A percentile compares a stretch with the other conserved stretches of the same genome.
These are phyloP conservation scores for Fusarium decemcellulare DNA, from an alignment of 2,329 filamentous ascomycete genomes.

Conservation along the genomic window DNA sequence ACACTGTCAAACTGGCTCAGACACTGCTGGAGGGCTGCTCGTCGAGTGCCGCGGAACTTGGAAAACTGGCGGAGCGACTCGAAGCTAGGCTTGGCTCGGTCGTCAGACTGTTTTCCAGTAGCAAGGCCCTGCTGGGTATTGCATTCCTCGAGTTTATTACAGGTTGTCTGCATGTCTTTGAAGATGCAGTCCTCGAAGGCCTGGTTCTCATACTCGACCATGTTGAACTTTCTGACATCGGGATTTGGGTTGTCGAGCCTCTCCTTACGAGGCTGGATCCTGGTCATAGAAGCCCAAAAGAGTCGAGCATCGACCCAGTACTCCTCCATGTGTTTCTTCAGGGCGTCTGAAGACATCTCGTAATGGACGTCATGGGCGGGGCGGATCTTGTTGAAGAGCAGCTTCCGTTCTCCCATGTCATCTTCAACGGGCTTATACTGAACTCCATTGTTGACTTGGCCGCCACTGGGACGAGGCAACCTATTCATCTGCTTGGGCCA, in stretches of 20 bases:
- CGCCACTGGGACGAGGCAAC: constrained; percentile 44
- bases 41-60: constrained; percentile 57
- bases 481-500: constrained; percentile 43
- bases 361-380: constrained; percentile 46
- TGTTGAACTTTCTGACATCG: constrained; percentile 45
- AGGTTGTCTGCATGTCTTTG: constrained; percentile 40
- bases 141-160: constrained; percentile 9
- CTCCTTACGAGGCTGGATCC: neutral
- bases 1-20: constrained; percentile 55
- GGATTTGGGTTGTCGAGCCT: constrained; percentile 1
- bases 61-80: constrained; percentile 48
- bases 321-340: constrained; percentile 29
- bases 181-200: constrained; percentile 53
- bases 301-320: constrained; percentile 23
- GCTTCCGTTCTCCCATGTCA: constrained; percentile 28
- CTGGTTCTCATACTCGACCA: constrained; percentile 53
- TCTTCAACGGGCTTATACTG: neutral
- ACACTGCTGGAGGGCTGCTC: constrained; percentile 61
- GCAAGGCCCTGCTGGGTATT: constrained; percentile 9
- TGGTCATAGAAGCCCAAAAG: constrained; percentile 19
- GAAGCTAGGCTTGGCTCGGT: constrained; percentile 7
- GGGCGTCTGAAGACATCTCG: constrained; percentile 25
- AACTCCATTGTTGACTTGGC: constrained; percentile 6
- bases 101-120: neutral
- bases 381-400: constrained; percentile 26